These are phyloP conservation scores for Teunomyces lycoperdinae DNA, from an alignment of 805 yeast species.

Conservation along the genomic window DNA sequence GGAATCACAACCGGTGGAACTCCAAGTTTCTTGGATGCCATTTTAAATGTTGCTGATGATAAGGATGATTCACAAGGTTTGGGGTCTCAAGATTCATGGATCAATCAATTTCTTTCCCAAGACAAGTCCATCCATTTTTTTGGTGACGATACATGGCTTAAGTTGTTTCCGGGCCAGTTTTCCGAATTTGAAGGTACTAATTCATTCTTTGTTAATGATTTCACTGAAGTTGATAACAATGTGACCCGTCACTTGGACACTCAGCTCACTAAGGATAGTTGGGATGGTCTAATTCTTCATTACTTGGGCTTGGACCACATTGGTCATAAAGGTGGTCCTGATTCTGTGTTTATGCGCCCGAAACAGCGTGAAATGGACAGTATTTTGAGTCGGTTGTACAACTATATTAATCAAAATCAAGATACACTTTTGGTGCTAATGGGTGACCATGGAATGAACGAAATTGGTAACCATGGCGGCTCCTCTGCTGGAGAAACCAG, in stretches of 20 bases:
- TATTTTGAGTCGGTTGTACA: constrained; percentile 53
- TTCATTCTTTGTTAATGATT: constrained; percentile 93
- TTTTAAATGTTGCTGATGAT: constrained; percentile 88
- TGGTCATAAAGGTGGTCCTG: constrained; percentile 96
- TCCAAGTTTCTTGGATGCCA: constrained; percentile 91
- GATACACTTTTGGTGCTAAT: constrained; percentile 65
- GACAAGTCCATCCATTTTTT: constrained; percentile 65
- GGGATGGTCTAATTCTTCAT: constrained; percentile 90
- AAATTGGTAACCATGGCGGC: constrained; percentile 95
- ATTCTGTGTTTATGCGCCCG: constrained; percentile 70
- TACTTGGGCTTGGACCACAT: constrained; percentile 95
- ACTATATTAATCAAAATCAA: constrained; percentile 14
- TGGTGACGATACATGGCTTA: constrained; percentile 98
- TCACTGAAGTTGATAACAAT: constrained; percentile 88
- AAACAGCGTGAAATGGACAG: constrained; percentile 87
- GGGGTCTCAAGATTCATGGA: constrained; percentile 82
- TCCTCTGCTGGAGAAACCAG: constrained; percentile 90
- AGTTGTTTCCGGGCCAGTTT: constrained; percentile 75
- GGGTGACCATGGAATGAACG: constrained; percentile 98
- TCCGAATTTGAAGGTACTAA: constrained; percentile 77
- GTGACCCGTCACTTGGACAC: constrained; percentile 81
- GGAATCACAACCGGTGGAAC: constrained; percentile 94
- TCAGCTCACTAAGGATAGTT: constrained; percentile 49
- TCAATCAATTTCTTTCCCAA: constrained; percentile 55
- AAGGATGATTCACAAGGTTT: constrained; percentile 69